A percentile compares a stretch with the other conserved stretches of the same genome.
Evolutionary conservation across 1,284 basidiomycete species (phyloP).

Genomic region (Blastosporella zonata): DNA sequence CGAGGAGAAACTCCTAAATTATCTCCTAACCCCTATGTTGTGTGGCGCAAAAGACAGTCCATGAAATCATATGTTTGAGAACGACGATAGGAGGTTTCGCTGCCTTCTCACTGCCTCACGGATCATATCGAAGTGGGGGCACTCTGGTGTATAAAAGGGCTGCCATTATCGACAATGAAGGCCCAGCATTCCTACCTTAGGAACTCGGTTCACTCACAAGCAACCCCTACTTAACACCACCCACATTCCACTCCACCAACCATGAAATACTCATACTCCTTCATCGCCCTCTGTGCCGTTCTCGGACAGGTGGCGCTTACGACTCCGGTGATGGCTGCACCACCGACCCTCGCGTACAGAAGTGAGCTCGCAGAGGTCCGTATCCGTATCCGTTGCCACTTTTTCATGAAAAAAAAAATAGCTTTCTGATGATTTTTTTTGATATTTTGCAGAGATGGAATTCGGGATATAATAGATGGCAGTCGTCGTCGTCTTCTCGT

Average conservation of each 20-base stretch:
- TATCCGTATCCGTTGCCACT: not conserved
- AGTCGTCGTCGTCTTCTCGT: not conserved
- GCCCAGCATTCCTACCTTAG: not conserved
- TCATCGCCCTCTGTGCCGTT: constrained; percentile 1
- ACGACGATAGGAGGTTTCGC: not conserved
- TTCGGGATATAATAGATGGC: constrained; percentile 1
- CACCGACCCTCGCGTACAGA: not conserved
- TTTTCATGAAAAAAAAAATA: not conserved
- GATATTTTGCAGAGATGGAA: not conserved
- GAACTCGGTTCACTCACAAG: not conserved
- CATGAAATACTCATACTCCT: constrained; percentile 4
- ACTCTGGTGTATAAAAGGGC: constrained; percentile 1
- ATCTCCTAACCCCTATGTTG: not conserved
- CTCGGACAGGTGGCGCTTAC: constrained; percentile 4
- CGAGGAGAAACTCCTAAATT: too few species aligned
- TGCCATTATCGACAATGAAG: not conserved
- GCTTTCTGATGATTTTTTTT: not conserved
- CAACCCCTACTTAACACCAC: not conserved
- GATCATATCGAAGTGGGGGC: not conserved
- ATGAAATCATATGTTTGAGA: not conserved
- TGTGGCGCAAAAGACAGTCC: not conserved
- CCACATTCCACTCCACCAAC: not conserved
- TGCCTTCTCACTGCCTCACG: not conserved
- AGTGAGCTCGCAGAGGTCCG: constrained; percentile 6
- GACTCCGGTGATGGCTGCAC: not conserved